phyloP scores from a whole-genome alignment of 2,329 filamentous ascomycete species.

The Exophiala oligosperma region DNA sequence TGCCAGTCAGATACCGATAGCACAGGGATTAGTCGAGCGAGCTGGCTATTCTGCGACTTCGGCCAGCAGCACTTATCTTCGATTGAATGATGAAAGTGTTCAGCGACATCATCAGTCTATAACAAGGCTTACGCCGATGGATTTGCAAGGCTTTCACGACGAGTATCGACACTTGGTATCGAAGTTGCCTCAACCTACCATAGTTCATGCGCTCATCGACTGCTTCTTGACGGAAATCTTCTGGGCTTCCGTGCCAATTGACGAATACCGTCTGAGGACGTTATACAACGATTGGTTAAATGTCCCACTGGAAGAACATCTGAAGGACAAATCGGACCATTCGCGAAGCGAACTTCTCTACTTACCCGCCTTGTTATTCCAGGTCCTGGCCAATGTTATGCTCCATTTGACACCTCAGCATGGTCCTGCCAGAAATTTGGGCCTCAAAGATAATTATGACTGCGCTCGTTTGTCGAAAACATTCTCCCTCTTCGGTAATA shows the following conservation, averaged over 20 bases:
- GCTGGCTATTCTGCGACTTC: constrained; percentile 10
- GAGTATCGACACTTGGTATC: constrained; percentile 4
- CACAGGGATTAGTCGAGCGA: constrained; percentile 2
- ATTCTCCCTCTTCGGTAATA: constrained; percentile 1
- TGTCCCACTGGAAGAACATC: not conserved
- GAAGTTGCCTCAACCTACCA: not conserved
- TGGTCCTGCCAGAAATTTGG: constrained; percentile 1
- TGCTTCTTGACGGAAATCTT: constrained; percentile 2
- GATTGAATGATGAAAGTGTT: not conserved
- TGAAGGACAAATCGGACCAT: not conserved
- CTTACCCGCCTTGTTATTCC: constrained; percentile 13
- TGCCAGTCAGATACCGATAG: too few relatives aligned
- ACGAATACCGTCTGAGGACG: constrained; percentile 6
- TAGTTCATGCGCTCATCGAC: constrained; percentile 6
- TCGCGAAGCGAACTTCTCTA: not conserved
- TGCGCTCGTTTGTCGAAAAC: constrained; percentile 6
- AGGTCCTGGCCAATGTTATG: constrained; percentile 5
- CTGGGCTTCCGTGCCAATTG: constrained; percentile 8
- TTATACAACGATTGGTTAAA: not conserved
- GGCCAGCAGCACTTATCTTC: not conserved
- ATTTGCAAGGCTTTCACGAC: not conserved
- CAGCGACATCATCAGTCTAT: not conserved
- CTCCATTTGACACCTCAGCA: constrained; percentile 1
- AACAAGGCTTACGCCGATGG: not conserved
- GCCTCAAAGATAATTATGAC: not conserved